Conservation (phyloP, 768 basidiomycete species). For the Paxillus rubicundulus region DNA sequence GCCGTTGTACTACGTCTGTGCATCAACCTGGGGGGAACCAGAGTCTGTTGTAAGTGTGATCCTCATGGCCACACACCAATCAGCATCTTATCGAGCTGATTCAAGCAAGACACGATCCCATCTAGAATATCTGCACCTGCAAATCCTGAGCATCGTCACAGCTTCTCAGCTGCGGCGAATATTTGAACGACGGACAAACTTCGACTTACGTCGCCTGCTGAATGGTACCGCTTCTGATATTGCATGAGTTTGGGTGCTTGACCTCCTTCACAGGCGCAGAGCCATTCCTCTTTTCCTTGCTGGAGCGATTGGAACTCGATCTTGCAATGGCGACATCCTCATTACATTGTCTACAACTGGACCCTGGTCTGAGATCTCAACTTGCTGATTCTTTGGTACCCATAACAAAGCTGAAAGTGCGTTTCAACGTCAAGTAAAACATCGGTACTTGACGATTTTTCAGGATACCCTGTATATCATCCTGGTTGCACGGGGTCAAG, state of each 20-base stretch:
- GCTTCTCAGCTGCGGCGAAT: constrained; percentile 79
- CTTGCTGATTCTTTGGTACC: constrained; percentile 84
- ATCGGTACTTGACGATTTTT: background rate
- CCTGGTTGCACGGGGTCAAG: constrained; percentile 71
- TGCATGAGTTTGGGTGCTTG: background rate
- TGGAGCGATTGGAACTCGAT: constrained; percentile 70
- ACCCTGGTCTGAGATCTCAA: constrained; percentile 62
- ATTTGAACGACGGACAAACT: constrained; percentile 88
- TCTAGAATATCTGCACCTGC: constrained; percentile 92
- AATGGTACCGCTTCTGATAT: constrained; percentile 43
- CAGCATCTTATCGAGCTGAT: constrained; percentile 34
- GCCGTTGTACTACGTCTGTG: constrained; percentile 90
- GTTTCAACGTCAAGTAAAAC: background rate
- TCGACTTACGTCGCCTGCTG: constrained; percentile 77
- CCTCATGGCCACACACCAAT: background rate
- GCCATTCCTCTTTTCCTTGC: constrained; percentile 69
- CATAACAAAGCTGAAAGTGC: constrained; percentile 73
- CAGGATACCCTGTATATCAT: constrained; percentile 92
- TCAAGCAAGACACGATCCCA: constrained; percentile 87
- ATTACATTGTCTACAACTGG: constrained; percentile 76
- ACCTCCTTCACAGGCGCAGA: constrained; percentile 64
- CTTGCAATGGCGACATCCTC: constrained; percentile 81
- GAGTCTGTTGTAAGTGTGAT: constrained; percentile 80
- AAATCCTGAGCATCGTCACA: constrained; percentile 88
- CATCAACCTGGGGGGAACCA: constrained; percentile 92